These are phyloP conservation scores for Chondrostereum purpureum DNA, from an alignment of 1,284 basidiomycete genomes.

Conservation along the genomic window DNA sequence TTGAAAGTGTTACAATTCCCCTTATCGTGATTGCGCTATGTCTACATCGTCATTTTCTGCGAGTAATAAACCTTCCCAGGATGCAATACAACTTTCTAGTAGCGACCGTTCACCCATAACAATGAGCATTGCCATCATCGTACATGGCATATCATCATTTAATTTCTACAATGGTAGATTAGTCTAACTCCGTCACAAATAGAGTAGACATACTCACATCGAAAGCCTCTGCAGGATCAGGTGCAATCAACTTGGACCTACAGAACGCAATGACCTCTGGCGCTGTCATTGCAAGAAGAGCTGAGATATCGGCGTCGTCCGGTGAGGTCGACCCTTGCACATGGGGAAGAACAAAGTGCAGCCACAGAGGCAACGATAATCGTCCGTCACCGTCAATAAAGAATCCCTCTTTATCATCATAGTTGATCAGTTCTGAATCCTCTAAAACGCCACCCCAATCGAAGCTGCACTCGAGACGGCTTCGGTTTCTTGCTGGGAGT, in stretches of 20 bases:
- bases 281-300: background rate
- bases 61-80: no score
- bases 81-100: slow-evolving; percentile 18
- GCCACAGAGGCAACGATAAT: slow-evolving; percentile 35
- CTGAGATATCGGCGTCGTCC: background rate
- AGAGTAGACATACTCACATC: slow-evolving; percentile 23
- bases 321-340: background rate
- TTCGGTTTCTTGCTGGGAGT: no score
- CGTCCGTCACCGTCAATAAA: slow-evolving; percentile 36
- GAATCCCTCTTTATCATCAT: slow-evolving; percentile 12
- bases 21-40: no score
- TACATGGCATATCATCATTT: slow-evolving; percentile 21
- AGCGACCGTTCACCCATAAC: slow-evolving; percentile 22
- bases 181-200: slow-evolving; percentile 1
- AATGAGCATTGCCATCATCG: slow-evolving; percentile 25
- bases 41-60: no score
- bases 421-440: slow-evolving; percentile 23
- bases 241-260: slow-evolving; percentile 9
- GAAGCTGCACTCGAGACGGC: slow-evolving; percentile 21
- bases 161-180: slow-evolving; percentile 17
- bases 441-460: background rate
- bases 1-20: no score
- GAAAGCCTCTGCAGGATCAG: slow-evolving; percentile 24
- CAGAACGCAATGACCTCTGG: slow-evolving; percentile 6
- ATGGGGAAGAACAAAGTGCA: slow-evolving; percentile 17